phyloP scores from a whole-genome alignment of 805 yeast species.

The Wickerhamomyces strasburgensis region DNA sequence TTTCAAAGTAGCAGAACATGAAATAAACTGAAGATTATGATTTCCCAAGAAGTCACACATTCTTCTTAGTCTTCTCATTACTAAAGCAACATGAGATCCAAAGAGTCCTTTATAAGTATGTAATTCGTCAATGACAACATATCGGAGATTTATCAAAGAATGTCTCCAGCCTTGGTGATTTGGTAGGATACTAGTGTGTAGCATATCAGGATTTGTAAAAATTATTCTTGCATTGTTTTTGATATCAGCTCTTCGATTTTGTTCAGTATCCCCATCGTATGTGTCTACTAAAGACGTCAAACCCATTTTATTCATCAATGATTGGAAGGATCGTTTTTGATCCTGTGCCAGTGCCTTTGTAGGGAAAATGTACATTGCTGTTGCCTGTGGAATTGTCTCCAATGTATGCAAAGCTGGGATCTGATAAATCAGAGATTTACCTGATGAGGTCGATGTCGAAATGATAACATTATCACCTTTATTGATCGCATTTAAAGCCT shows the following conservation, averaged over 20 bases:
- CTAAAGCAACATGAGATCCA: conserved; percentile 87
- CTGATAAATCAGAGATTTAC: conserved; percentile 91
- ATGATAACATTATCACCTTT: conserved; percentile 67
- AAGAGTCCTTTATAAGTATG: conserved; percentile 88
- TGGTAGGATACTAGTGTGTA: conserved; percentile 83
- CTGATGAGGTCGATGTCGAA: conserved; percentile 95
- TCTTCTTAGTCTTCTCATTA: conserved; percentile 75
- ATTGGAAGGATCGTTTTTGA: conserved; percentile 76
- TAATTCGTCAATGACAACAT: conserved; percentile 77
- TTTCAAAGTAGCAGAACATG: conserved; percentile 91
- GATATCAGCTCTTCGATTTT: conserved; percentile 45
- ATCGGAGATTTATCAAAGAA: conserved; percentile 59
- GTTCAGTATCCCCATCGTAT: conserved; percentile 90
- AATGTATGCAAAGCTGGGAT: conserved; percentile 62
- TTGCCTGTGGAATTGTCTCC: conserved; percentile 37
- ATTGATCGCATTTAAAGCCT: conserved; percentile 60
- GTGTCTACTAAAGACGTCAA: conserved; percentile 59
- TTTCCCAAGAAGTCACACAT: conserved; percentile 53
- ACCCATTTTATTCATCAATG: conserved; percentile 47
- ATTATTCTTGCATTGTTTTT: conserved; percentile 68
- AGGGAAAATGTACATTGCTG: conserved; percentile 88
- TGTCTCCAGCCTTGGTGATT: conserved; percentile 68
- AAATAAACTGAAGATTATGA: conserved; percentile 56
- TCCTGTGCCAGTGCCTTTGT: conserved; percentile 98
- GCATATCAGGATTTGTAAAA: conserved; percentile 92